Evolutionary conservation across 352 stramenopile species (phyloP).

Genomic region (Phytophthora ohioensis): DNA sequence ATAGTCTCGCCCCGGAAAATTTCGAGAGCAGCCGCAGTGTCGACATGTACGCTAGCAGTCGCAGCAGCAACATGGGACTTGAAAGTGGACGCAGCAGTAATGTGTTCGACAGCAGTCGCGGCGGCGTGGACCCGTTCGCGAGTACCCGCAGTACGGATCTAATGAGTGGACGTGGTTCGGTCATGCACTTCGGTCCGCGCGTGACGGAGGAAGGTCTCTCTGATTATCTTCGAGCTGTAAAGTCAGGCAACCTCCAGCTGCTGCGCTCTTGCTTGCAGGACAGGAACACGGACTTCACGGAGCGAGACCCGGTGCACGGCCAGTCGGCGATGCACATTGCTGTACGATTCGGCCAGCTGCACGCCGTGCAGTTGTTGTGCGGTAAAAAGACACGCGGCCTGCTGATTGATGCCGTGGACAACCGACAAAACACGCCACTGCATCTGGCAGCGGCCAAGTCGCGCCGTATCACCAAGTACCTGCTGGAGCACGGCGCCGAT

Average conservation of each 20-base stretch:
- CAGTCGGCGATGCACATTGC: conserved; percentile 85
- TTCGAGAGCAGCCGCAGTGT: conserved; percentile 29
- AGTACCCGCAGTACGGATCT: conserved; percentile 36
- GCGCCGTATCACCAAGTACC: conserved; percentile 82
- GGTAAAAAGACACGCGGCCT: conserved; percentile 63
- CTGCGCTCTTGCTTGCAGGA: conserved; percentile 67
- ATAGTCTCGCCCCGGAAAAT: conserved; percentile 60
- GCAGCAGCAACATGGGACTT: conserved; percentile 35
- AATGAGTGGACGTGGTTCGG: conserved; percentile 51
- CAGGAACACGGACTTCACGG: conserved; percentile 62
- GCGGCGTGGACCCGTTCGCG: conserved; percentile 29
- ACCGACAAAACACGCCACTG: conserved; percentile 78
- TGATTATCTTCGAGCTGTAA: conserved; percentile 68
- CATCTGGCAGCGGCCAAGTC: conserved; percentile 85
- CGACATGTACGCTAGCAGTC: conserved; percentile 34
- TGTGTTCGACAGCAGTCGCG: conserved; percentile 35
- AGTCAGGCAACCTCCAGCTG: conserved; percentile 69
- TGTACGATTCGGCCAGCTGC: conserved; percentile 80
- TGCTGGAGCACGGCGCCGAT: conserved; percentile 77
- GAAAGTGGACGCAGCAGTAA: conserved; percentile 33
- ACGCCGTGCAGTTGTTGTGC: conserved; percentile 76
- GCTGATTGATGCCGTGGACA: conserved; percentile 78
- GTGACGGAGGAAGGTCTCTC: conserved; percentile 68
- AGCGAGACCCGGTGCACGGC: conserved; percentile 75
- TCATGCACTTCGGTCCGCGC: conserved; percentile 57